These are phyloP conservation scores for Kodamaea hsintzibuensis DNA, from an alignment of 805 yeast genomes.

Conservation along the genomic window DNA sequence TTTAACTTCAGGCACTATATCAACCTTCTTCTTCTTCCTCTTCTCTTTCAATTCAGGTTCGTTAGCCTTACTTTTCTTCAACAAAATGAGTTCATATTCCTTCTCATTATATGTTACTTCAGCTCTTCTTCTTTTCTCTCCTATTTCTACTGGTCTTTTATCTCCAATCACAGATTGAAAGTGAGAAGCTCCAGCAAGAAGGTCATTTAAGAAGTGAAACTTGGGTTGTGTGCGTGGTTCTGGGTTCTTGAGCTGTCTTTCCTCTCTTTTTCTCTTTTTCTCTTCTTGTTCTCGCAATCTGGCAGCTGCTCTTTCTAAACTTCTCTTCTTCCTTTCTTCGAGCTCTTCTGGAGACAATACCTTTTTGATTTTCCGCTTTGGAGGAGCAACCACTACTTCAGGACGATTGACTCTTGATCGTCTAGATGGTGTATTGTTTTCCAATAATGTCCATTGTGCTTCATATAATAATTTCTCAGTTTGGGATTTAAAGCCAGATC, in stretches of 20 bases:
- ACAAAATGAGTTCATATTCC: slow-evolving; percentile 10
- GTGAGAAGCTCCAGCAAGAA: slow-evolving; percentile 31
- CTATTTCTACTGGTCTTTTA: slow-evolving; percentile 23
- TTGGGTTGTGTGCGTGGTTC: background rate
- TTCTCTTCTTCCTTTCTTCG: slow-evolving; percentile 6
- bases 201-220: slow-evolving; percentile 1
- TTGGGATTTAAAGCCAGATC: slow-evolving; percentile 17
- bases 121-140: background rate
- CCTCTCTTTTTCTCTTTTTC: slow-evolving; percentile 3
- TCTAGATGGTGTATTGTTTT: background rate
- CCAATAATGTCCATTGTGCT: slow-evolving; percentile 37
- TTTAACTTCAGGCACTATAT: background rate
- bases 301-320: background rate
- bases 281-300: background rate
- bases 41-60: background rate
- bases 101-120: slow-evolving; percentile 5
- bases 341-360: slow-evolving; percentile 18
- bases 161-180: slow-evolving; percentile 45
- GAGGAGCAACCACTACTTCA: slow-evolving; percentile 5
- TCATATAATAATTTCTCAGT: slow-evolving; percentile 31
- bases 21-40: background rate
- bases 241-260: slow-evolving; percentile 1
- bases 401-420: slow-evolving; percentile 10
- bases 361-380: slow-evolving; percentile 4
- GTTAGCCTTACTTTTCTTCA: slow-evolving; percentile 2